Conservation (phyloP, 805 yeast species). For the Candida boleticola region DNA sequence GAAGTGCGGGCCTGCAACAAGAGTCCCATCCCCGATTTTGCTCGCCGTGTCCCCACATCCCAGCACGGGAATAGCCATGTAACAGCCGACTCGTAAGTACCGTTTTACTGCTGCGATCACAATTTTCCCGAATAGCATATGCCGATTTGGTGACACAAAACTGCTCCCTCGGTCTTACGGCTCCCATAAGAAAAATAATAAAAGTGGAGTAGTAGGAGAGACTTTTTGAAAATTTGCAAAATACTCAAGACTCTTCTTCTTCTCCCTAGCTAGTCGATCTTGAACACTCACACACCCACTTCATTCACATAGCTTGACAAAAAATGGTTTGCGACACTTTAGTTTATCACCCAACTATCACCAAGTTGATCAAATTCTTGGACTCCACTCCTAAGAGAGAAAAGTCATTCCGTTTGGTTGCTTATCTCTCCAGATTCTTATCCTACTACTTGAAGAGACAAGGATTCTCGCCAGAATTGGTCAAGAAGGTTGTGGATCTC, state of each 20-base stretch:
- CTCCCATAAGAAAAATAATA: background rate
- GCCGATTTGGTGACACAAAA: background rate
- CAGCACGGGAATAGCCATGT: background rate
- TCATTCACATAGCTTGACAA: background rate
- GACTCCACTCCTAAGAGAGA: conserved; percentile 76
- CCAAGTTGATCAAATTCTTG: conserved; percentile 59
- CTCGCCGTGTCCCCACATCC: background rate
- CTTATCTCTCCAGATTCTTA: conserved; percentile 75
- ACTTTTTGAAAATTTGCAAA: background rate
- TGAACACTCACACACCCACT: background rate
- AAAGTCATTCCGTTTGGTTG: conserved; percentile 73
- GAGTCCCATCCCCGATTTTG: too few relatives aligned
- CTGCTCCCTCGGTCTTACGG: background rate
- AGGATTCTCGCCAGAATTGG: conserved; percentile 49
- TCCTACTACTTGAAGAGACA: conserved; percentile 57
- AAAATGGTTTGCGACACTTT: conserved; percentile 66
- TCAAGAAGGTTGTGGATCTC: conserved; percentile 51
- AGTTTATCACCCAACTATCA: conserved; percentile 70
- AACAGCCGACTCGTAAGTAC: too few relatives aligned
- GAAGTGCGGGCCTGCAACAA: too few relatives aligned
- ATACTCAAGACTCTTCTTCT: background rate
- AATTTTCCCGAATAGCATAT: background rate
- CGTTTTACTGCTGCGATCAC: too few relatives aligned
- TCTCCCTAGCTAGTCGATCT: too few relatives aligned
- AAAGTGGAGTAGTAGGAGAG: background rate